phyloP scores from a whole-genome alignment of 192 early-diverging fungal species.

The Backusella australiensis region DNA sequence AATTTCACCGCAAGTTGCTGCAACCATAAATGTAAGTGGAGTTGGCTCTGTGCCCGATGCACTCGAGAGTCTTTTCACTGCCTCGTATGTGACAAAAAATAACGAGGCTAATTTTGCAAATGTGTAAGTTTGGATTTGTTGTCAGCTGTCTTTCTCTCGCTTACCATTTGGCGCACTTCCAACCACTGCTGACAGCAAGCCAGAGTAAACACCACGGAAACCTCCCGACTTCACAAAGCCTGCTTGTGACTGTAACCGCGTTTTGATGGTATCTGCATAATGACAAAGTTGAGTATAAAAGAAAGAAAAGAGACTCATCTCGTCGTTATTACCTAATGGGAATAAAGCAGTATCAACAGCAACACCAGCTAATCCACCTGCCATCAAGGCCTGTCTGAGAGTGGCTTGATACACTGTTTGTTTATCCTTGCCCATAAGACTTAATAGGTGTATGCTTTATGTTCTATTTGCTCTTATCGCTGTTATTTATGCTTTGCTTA shows the following conservation, averaged over 20 bases:
- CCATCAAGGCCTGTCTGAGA: conserved; percentile 53
- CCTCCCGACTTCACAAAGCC: conserved; percentile 84
- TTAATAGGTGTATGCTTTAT: too few relatives aligned
- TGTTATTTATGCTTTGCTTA: background rate
- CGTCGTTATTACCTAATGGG: conserved; percentile 53
- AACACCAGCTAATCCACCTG: conserved; percentile 89
- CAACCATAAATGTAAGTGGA: conserved; percentile 79
- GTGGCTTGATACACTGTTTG: conserved; percentile 23
- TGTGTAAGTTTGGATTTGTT: background rate
- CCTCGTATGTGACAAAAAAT: conserved; percentile 94
- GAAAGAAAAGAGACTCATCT: too few relatives aligned
- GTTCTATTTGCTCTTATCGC: too few relatives aligned
- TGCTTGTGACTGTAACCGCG: conserved; percentile 80
- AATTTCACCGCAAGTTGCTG: conserved; percentile 89
- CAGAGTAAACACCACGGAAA: conserved; percentile 86
- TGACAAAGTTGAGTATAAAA: background rate
- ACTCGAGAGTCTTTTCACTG: conserved; percentile 56
- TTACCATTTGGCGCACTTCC: conserved; percentile 88
- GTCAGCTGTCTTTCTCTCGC: background rate
- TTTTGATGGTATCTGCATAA: conserved; percentile 86
- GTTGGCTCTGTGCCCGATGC: conserved; percentile 40
- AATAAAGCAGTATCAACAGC: conserved; percentile 89
- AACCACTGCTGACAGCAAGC: conserved; percentile 81
- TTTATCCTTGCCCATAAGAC: conserved; percentile 14
- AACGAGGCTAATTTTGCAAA: conserved; percentile 52